Evolutionary conservation across 352 stramenopile species (phyloP), one percentile per base, ranked within the genome.

Genomic region (Globisporangium camurandrum): DNA sequence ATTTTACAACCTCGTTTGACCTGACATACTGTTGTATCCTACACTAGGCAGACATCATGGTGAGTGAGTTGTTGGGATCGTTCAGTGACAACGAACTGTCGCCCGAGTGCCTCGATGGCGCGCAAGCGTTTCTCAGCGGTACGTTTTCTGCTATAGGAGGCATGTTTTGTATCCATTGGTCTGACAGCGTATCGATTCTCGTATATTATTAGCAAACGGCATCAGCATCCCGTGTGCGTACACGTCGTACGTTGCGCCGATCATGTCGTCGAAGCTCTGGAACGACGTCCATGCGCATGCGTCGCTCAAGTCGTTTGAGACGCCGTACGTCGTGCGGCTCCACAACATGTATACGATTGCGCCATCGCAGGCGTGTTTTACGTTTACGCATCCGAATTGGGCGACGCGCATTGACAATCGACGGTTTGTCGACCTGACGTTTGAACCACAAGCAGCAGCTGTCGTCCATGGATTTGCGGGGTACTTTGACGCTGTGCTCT

Each of bases 21-120:
- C n/a, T 24, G 36, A 24, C n/a, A 12, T 17, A 41, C n/a, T 17
- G 17, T 37, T 17, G 33, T 5, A 17, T 6, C 14, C 8, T 12
- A 33, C 11, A 10, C 30, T 30, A 76, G 33, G 93, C 86, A 36
- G 95, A 98, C 64, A 95, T 98, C 54, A 85, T 99, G 58, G 92
- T 98, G 23, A 97, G 84, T 53, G 95, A 99, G 69, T 66, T 99
- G 28, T 66, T 99, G 22, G 95, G 95, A 8, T 97, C 88, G 1
- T 99, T 98, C 67, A 93, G 95, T 19, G 96, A 99, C 80, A 99
- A 99, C 64, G 96, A 99, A 62, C 77, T 99, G n/a, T 98, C 88
- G 12, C 97, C 97, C 1, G 97, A 99, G 69, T 99, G 97, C 64
- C 66, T 99, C 4, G 91, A 99, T 59, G 93, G 91, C 8, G 86